These are phyloP conservation scores for Lathyrus tuberosus DNA, from an alignment of 306 rosid species.

Conservation along the genomic window DNA sequence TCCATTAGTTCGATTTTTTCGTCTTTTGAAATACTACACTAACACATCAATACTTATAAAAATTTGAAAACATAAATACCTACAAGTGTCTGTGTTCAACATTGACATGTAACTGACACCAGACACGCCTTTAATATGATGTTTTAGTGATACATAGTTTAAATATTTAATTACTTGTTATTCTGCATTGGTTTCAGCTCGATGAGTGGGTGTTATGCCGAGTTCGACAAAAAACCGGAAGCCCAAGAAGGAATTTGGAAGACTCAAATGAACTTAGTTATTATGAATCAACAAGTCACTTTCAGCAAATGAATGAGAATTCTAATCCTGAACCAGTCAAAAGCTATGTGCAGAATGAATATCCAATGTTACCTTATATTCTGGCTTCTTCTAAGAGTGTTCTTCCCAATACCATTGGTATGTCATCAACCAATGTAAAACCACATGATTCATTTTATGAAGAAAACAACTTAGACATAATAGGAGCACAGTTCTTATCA, in stretches of 20 bases:
- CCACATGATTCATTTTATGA: conserved; percentile 37
- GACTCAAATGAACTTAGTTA: conserved; percentile 43
- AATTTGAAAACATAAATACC: not conserved
- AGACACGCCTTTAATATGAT: not conserved
- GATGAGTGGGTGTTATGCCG: conserved; percentile 85
- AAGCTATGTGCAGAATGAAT: conserved; percentile 49
- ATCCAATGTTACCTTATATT: conserved; percentile 67
- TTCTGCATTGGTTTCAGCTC: conserved; percentile 47
- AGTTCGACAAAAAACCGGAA: conserved; percentile 51
- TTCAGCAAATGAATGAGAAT: conserved; percentile 42
- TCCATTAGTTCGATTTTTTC: conserved; percentile 15
- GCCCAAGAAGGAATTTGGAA: conserved; percentile 48
- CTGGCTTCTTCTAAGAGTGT: conserved; percentile 44
- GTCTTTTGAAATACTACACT: not conserved
- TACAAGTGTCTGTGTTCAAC: not conserved
- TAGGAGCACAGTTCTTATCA: conserved; percentile 37
- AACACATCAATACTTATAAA: not conserved
- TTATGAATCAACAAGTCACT: conserved; percentile 42
- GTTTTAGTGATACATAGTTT: not conserved
- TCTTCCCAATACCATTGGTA: conserved; percentile 38
- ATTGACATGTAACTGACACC: not conserved
- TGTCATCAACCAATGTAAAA: conserved; percentile 45
- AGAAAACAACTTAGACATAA: conserved; percentile 22
- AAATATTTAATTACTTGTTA: not conserved
- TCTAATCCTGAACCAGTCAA: conserved; percentile 49